Evolutionary conservation across 164 flowering plant species (phyloP), one percentile per base, ranked within the genome.

Genomic region (Magnolia officinalis): DNA sequence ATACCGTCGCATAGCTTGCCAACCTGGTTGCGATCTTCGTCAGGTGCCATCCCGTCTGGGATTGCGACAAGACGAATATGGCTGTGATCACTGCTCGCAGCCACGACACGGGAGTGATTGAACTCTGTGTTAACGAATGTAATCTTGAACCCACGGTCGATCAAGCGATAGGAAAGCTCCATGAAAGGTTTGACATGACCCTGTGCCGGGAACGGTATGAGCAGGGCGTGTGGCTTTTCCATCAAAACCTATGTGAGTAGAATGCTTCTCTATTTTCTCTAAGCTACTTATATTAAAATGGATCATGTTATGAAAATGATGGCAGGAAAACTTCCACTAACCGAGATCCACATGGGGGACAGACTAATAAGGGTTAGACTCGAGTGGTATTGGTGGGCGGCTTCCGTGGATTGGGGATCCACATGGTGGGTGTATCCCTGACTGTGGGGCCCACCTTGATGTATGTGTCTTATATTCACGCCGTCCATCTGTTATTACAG

Each of bases 131-230:
- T 65, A 8, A 78, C 76, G 49, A 78, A 67, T 1, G 80, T 73
- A 55, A 83, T 73, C 14, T 16, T 55, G 37, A 85, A 75, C 6
- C 84, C 87, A 3, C 31, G 71, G 0, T 80, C 78, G 21, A 72
- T 78, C 67, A 85, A 63, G 51, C 65, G 70, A 69, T 81, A 78
- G 0, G 83, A 77, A 19, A 85, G 68, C 76, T 81, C 80, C 79
- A 78, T 65, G 37, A 83, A 70, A 21, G 83, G 81, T 23, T 59
- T 76, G 7, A 80, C 76, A 67, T 83, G 83, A 21, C 81, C 83
- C 76, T 83, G 85, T 52, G 77, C 80, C 8, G 83, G 83, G 71
- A 23, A 76, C 20, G 85, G 81, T 67, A 83, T 63, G 11, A 80
- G 67, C n/a, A 78, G 49, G 5, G 79, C 83, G 66, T 83, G 85